Evolutionary conservation across 2,329 filamentous ascomycete genomes (phyloP), one percentile per base, ranked within the genome.

Genomic region (Aspergillus awamori): DNA sequence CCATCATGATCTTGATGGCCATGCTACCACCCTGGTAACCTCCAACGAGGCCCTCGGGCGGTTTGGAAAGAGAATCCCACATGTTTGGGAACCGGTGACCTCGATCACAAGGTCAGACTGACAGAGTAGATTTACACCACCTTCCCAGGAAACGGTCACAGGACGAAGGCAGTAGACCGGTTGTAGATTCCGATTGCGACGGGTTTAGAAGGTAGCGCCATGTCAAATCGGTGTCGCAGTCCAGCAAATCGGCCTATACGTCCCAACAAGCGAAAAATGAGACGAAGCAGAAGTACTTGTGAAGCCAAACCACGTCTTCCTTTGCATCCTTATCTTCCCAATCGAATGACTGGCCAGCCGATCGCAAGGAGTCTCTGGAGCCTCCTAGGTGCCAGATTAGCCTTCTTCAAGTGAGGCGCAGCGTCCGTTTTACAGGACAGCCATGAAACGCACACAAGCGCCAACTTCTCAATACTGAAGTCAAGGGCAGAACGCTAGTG

Each of bases 21-120:
- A 66, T 11, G 41, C 59, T 68, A 24, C 63, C 33, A 20, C 67
- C 71, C 36, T 67, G 65, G 49, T 71, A 73, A 15, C 72, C 70
- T 26, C 64, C 66, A 43, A 73, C 63, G 45, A 74, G 67, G 43
- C 72, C 73, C 58, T 72, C 68, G 11, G 73, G 73, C 10, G 67
- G 54, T 22, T 65, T 52, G 1, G 64, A 67, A 8, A 75, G 63
- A 17, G 59, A 45, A 47, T 33, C 47, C 17, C 52, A 28, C 63
- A 67, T 67, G 45, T 24, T 45, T 51, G 15, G 53, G 38, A 13
- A 22, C 13, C n/a, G 8, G 20, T 45, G 5, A 13, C 20, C n/a
- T 45, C 10, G 5, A 13, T 17, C 41, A 22, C 8, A 22, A 13
- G 20, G 20, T 24, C 3, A 45, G 8, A 2, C 7, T 24, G 41